A percentile compares a stretch with the other conserved stretches of the same genome.
Conservation (phyloP, 2,329 filamentous ascomycete species). For the Ophiostoma sp. region DNA sequence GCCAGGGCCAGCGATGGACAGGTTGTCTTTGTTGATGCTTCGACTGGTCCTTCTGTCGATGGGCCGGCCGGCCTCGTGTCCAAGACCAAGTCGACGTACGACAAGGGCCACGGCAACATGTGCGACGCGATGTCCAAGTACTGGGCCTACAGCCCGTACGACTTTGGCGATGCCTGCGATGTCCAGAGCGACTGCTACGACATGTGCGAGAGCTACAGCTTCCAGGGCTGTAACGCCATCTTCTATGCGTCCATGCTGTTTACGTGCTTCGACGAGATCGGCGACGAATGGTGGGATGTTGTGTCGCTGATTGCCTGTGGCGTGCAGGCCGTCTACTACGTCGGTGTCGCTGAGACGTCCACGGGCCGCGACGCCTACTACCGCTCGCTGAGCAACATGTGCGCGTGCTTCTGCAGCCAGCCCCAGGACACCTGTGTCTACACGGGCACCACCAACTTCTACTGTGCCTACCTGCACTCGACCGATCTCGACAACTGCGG, state of each 20-base stretch:
- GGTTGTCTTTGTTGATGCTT: constrained; percentile 18
- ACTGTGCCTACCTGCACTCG: constrained; percentile 11
- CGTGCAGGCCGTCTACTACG: constrained; percentile 18
- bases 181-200: constrained; percentile 20
- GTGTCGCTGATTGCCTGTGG: constrained; percentile 18
- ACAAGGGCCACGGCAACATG: constrained; percentile 19
- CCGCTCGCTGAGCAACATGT: constrained; percentile 14
- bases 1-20: constrained; percentile 8
- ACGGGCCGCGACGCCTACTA: constrained; percentile 19
- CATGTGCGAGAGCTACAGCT: constrained; percentile 18
- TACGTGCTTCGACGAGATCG: constrained; percentile 15
- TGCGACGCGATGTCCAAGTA: constrained; percentile 20
- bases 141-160: constrained; percentile 19
- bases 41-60: constrained; percentile 14
- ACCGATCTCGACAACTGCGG: constrained; percentile 18
- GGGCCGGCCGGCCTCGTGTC: constrained; percentile 14
- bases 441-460: constrained; percentile 3
- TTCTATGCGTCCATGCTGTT: constrained; percentile 19
- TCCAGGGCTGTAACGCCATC: constrained; percentile 20
- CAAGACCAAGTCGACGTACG: constrained; percentile 13
- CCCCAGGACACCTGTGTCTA: constrained; percentile 16
- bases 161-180: constrained; percentile 19
- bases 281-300: constrained; percentile 21
- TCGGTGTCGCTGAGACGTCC: constrained; percentile 17
- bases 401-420: constrained; percentile 19